Conservation (phyloP, 495 filamentous ascomycete genomes). For the Hamigera avellanea region DNA sequence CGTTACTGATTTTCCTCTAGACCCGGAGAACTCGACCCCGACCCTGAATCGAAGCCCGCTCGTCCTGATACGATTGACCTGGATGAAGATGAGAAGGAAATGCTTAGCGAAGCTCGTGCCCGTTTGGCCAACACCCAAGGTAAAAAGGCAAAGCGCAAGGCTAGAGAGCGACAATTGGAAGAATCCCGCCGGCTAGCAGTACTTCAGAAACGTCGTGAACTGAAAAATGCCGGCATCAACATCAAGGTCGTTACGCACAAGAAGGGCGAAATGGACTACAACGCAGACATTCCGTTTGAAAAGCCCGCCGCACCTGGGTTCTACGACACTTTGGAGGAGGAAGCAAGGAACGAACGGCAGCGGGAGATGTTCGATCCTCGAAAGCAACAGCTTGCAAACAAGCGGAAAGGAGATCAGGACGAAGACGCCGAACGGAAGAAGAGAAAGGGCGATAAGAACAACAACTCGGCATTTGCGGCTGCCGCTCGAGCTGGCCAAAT, state of each 20-base stretch:
- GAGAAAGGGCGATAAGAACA: conserved; percentile 74
- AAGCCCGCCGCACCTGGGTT: conserved; percentile 84
- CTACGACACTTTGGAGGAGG: conserved; percentile 82
- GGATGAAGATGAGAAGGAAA: conserved; percentile 98
- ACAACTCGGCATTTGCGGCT: conserved; percentile 66
- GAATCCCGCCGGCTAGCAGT: conserved; percentile 83
- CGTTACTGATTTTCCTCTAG: conserved; percentile 23
- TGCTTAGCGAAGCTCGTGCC: conserved; percentile 94
- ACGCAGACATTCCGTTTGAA: conserved; percentile 96
- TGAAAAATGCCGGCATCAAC: conserved; percentile 96
- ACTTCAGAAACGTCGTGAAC: conserved; percentile 87
- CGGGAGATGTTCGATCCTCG: conserved; percentile 84
- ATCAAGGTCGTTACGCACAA: conserved; percentile 92
- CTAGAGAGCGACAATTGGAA: conserved; percentile 87
- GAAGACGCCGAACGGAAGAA: conserved; percentile 75
- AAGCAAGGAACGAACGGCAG: conserved; percentile 70
- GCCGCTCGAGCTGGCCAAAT: conserved; percentile 88
- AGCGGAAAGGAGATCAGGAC: conserved; percentile 83
- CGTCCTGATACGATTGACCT: conserved; percentile 94
- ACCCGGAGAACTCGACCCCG: conserved; percentile 90
- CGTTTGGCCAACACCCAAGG: conserved; percentile 95
- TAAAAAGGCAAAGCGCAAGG: conserved; percentile 98
- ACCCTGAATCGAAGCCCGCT: conserved; percentile 94
- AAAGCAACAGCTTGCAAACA: conserved; percentile 91
- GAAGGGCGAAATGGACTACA: conserved; percentile 97